Base-by-base conservation (phyloP, 129 eudicot genomes). In the Solidago caesia region DNA sequence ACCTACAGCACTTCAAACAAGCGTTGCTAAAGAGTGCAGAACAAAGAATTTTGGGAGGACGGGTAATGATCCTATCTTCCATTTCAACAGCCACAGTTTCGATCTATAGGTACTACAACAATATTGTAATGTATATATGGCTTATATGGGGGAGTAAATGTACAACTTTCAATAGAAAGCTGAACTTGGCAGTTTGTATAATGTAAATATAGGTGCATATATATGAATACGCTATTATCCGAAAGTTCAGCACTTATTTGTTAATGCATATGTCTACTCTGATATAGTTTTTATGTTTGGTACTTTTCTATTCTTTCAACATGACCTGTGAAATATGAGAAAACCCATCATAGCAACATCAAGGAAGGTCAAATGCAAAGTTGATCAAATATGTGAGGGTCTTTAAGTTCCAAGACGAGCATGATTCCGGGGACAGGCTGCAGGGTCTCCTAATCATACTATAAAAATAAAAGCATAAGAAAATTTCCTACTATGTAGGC, bases 31-130 rank as follows among this genome's bases (percentile, higher is more conserved):
- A 72, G 98, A 93, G 71, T 90, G 96, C 82, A 88, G 97, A 79
- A 77, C 84, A 7, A 85, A 82, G 78, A 88, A 87, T 81, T 85
- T 86, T 5, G 73, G 63, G 48, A 82, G 96, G 75, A 82, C 61
- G 68, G 45, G 71, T 67, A 79, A 80, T 64, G 76, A 80, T 46
- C 86, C 98, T 5, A 75, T 93, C 75, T 93, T 93, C 81, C 98
- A 93, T 82, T 93, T 90, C 86, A 85, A 93, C 68, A 90, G 91
- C 84, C 98, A 93, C 72, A 93, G 88, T 67, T 93, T 93, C 72
- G 97, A 93, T 79, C 88, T 90, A 15, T 92, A 89, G 83, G 76
- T 71, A 48, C 53, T 9, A 11, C 53, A 26, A 6, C 11, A 43
- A 42, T 44, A 42, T 51, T 7, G 15, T 42, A 58, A 46, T 70